Percentiles rank a stretch among this genome's conserved stretches.
Evolutionary conservation across 2,329 filamentous ascomycete species (phyloP).

Genomic region (Cryphonectria carpinicola): DNA sequence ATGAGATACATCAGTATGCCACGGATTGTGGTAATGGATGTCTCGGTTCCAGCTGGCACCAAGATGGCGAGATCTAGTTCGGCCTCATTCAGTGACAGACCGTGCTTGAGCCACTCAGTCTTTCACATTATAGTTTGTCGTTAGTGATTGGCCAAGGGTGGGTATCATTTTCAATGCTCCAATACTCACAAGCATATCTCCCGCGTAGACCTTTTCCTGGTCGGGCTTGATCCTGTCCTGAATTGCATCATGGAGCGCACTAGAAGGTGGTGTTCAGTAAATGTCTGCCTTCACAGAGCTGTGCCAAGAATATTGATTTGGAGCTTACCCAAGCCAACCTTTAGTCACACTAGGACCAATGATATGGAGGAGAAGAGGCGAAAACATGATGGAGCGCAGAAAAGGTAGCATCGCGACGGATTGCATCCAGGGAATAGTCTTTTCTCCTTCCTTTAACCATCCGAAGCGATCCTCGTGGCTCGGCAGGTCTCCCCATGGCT

Average conservation of each 20-base stretch:
- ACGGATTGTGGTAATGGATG: constrained; percentile 51
- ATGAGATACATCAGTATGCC: constrained; percentile 50
- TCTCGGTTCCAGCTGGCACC: constrained; percentile 53
- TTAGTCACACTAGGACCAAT: constrained; percentile 14
- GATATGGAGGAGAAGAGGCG: constrained; percentile 6
- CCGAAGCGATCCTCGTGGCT: constrained; percentile 21
- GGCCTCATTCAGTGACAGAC: not conserved
- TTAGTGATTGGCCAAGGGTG: not conserved
- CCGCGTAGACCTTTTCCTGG: not conserved
- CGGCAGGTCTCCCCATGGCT: constrained; percentile 25
- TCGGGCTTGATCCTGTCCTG: not conserved
- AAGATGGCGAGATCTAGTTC: constrained; percentile 15
- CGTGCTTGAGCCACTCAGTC: constrained; percentile 20
- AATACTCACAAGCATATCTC: constrained; percentile 12
- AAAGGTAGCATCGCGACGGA: constrained; percentile 5
- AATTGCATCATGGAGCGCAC: not conserved
- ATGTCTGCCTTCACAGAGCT: constrained; percentile 15
- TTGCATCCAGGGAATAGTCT: constrained; percentile 4
- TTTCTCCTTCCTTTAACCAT: constrained; percentile 1
- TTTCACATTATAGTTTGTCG: not conserved
- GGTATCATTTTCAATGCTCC: not conserved
- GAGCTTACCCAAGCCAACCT: constrained; percentile 10
- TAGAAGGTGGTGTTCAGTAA: constrained; percentile 8
- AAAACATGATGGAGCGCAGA: constrained; percentile 12
- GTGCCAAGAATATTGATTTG: not conserved